Evolutionary conservation across 2,329 filamentous ascomycete species (phyloP).

Genomic region (Incumbomyces lentus): DNA sequence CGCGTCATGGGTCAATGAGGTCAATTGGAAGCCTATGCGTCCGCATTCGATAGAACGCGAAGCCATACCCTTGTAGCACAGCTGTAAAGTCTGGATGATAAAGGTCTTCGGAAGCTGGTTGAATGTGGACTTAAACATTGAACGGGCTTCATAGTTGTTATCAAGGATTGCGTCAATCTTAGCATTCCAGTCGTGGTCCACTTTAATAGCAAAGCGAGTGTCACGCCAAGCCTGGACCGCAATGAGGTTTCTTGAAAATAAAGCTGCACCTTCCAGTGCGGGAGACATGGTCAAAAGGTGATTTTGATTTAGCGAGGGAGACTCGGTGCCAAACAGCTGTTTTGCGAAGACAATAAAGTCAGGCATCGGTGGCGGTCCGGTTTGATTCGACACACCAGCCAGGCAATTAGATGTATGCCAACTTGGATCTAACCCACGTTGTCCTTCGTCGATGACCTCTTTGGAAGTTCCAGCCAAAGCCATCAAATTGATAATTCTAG

Average conservation of each 20-base stretch:
- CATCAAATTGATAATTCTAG: conserved; percentile 79
- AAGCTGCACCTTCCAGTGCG: conserved; percentile 59
- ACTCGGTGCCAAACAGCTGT: conserved; percentile 31
- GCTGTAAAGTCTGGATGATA: conserved; percentile 33
- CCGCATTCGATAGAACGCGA: conserved; percentile 35
- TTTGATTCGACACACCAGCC: conserved; percentile 39
- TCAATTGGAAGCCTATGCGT: conserved; percentile 43
- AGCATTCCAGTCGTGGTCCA: conserved; percentile 76
- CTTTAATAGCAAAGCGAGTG: conserved; percentile 36
- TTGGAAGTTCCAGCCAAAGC: conserved; percentile 65
- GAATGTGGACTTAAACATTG: conserved; percentile 13
- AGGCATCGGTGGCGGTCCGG: conserved; percentile 25
- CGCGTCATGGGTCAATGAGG: conserved; percentile 44
- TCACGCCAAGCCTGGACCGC: conserved; percentile 46
- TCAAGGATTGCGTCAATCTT: conserved; percentile 55
- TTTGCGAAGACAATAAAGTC: conserved; percentile 35
- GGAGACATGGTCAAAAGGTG: conserved; percentile 29
- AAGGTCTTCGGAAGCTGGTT: conserved; percentile 23
- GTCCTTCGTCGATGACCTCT: conserved; percentile 82
- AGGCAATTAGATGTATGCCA: conserved; percentile 47
- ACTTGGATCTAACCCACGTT: conserved; percentile 73
- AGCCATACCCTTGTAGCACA: conserved; percentile 36
- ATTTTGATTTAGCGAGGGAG: conserved; percentile 23
- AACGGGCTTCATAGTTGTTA: conserved; percentile 15
- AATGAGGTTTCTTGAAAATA: conserved; percentile 55